Evolutionary conservation across 1,139 yeast genomes (phyloP), one percentile per base, ranked within the genome.

Genomic region (Magnusiomyces paraingens): DNA sequence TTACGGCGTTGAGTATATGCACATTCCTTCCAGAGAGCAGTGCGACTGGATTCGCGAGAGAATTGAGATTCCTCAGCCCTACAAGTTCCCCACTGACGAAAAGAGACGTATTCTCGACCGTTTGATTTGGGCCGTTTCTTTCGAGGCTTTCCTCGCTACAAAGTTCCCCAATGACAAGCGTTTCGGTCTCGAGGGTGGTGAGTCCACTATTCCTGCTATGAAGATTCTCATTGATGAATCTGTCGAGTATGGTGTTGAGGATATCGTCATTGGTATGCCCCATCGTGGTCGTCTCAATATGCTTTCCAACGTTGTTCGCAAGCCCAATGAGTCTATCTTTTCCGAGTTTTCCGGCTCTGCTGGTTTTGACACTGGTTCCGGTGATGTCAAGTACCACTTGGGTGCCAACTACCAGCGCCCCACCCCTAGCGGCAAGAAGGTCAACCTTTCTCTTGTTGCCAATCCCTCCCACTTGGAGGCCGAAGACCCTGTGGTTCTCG

Each of bases 351-450:
- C 93, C 55, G 99, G 99, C 61, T 86, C 96, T 32, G 81, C 85
- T 66, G 81, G 84, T 62, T 87, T 84, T 68, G 80, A 77, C 60
- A 82, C 80, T 62, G 99, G 99, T 64, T 88, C 96, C 36, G 99
- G 99, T 75, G 99, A 93, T 76, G 99, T 93, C 68, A 94, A 93
- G 75, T 94, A 93, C 78, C 99, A 93, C 73, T 81, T 93, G 75
- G 99, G 99, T 79, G 93, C 94, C 96, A 93, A 94, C 78, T 93
- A 91, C 77, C 90, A 85, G 70, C 87, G 99, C 77, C 99, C 99
- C 71, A 93, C 99, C 56, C 94, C 98, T 51, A 87, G 96, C 39
- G 99, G 99, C 73, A 91, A 90, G 75, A 88, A 84, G 70, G 98
- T 93, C 62, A 90, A 91, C 76, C 78, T 93, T 68, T 91, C 98